Percentiles rank a stretch among this genome's conserved stretches.
phyloP scores from a whole-genome alignment of 2,329 filamentous ascomycete genomes.

The Colletotrichum eremochloae region DNA sequence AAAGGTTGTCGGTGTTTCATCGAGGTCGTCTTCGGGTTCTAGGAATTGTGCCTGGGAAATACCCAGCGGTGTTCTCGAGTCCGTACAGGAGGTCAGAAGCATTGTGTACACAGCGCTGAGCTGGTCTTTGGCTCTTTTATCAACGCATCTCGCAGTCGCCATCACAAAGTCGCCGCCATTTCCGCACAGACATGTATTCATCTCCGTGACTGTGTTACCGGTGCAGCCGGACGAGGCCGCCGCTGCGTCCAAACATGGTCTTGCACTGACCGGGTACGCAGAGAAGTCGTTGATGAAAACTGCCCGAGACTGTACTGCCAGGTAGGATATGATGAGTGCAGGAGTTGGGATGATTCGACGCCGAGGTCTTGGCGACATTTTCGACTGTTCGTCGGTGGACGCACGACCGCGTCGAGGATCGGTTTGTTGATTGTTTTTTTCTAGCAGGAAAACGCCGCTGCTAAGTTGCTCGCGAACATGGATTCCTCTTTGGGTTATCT shows the following conservation, averaged over 20 bases:
- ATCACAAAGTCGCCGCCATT: constrained; percentile 60
- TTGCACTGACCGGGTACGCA: constrained; percentile 22
- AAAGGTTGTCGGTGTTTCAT: neutral
- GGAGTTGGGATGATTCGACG: constrained; percentile 22
- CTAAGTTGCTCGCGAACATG: constrained; percentile 20
- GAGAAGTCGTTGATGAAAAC: constrained; percentile 35
- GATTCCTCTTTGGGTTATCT: constrained; percentile 1
- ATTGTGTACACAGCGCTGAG: constrained; percentile 58
- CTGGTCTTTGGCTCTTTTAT: constrained; percentile 51
- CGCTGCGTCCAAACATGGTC: constrained; percentile 31
- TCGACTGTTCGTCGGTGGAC: constrained; percentile 19
- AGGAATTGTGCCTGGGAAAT: constrained; percentile 60
- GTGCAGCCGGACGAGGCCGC: constrained; percentile 33
- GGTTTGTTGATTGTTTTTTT: neutral
- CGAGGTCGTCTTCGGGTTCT: constrained; percentile 32
- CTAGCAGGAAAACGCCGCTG: constrained; percentile 24
- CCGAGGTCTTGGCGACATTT: constrained; percentile 35
- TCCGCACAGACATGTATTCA: constrained; percentile 36
- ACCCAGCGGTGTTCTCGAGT: constrained; percentile 59
- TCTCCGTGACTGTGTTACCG: constrained; percentile 32
- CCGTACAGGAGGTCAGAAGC: constrained; percentile 58
- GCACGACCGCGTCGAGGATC: constrained; percentile 23
- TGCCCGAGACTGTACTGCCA: constrained; percentile 19
- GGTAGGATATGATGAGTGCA: constrained; percentile 32
- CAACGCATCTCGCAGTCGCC: constrained; percentile 61